Base-by-base conservation (phyloP, 2,329 filamentous ascomycete species). In the Trichoderma cornu-damae region DNA sequence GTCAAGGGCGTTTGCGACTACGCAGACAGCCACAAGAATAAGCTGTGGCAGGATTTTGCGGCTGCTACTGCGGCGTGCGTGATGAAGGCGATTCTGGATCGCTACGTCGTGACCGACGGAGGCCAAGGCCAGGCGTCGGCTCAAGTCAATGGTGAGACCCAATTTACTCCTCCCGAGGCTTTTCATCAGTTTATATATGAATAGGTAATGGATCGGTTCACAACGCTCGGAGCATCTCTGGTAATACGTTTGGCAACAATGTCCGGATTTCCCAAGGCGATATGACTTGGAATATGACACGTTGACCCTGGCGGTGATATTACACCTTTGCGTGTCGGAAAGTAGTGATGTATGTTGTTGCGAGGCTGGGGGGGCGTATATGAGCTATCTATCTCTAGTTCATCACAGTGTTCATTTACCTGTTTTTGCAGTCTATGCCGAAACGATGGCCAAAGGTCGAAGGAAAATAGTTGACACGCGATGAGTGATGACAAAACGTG, bases 1-100 rank as follows among this genome's bases (percentile, higher is more conserved):
- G 68, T 75, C 38, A 70, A 71, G 26, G 70, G 70, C 1, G 67
- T 72, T 0, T 72, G 67, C 49, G 69, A 75, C 62, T 76, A 75
- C 40, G 67, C 70, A 0, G 73, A 75, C 57, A 69, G 69, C 20
- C 72, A 75, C 58, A 73, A 74, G 56, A 70, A 64, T 51, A 71
- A 72, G 40, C 56, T 20, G 1, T 75, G 68, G 68, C 71, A 75
- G 48, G 50, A 59, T 1, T 75, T 71, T 63, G 70, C 72, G 0
- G 70, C 73, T 1, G 68, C 67, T 0, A 67, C 64, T 0, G 72
- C 72, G 0, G 72, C 72, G 0, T 67, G 70, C 2, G 67, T 59
- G 16, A 60, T 66, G 16, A 73, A 65, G 54, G 65, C 66, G 1
- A 48, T 72, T 1, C 4, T 64, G 2, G 61, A 58, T 3, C 55